Base-by-base conservation (phyloP, 257 asterid genomes). In the Solanum lycopersicoides region DNA sequence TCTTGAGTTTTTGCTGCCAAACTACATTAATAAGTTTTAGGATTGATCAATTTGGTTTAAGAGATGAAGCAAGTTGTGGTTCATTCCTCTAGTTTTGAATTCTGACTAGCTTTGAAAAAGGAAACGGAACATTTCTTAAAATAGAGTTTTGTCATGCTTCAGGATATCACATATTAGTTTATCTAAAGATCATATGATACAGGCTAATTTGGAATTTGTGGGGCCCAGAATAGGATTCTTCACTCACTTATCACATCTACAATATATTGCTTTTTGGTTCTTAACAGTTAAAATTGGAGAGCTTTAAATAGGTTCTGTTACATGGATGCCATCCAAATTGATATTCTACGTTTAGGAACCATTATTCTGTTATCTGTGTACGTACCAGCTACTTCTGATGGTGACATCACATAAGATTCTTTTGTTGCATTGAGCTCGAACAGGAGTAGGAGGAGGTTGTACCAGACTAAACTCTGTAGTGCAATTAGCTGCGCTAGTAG, bases 401-500 rank as follows among this genome's bases (percentile, higher is more conserved):
- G 86, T 80, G 92, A 90, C 65, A 90, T 71, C 72, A 65, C 88
- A n/a, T 73, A 12, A 86, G 91, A 76, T 89, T 93, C 92, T 90
- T 88, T 90, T 66, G 93, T 83, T 75, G 95, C 98, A 88, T 92
- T 87, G 83, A 94, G 87, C 94, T 96, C 97, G n/a, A 94, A 92
- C 88, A 95, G 94, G 87, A 96, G 89, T 88, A 95, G 89, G 86
- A 95, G 89, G 89, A 96, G 90, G 92, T 94, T 96, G 91, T 95
- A 92, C 99, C 99, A 96, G 87, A 96, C 88, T 84, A 96, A 90
- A 92, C 98, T 95, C 82, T 96, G 99, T 16, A 96, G 86, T 42
- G 94, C 96, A 86, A 96, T 93, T 84, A 96, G 93, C 95, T 95
- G 99, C 13, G 88, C 89, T 75, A 96, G 86, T 83, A 93, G 83